Percentiles rank a stretch among this genome's conserved stretches.
Evolutionary conservation across 2,329 filamentous ascomycete genomes (phyloP).

Genomic region (Coniochaeta hoffmannii): DNA sequence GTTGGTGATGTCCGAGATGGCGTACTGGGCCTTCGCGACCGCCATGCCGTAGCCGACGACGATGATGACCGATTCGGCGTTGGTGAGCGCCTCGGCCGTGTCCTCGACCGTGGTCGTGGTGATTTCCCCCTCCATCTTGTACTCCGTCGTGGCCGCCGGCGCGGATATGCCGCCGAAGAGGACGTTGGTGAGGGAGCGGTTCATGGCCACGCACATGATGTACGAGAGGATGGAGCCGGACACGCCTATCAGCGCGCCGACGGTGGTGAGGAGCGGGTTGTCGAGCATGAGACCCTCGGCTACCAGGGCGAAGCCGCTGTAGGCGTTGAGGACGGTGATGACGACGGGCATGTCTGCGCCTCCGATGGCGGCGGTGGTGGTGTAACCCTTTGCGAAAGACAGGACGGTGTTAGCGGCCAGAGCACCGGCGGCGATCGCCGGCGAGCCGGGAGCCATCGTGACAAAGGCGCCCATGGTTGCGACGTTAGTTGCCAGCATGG

Average conservation of each 20-base stretch:
- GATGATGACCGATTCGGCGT: slow-evolving; percentile 80
- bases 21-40: slow-evolving; percentile 87
- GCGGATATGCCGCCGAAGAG: slow-evolving; percentile 75
- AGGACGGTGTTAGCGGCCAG: slow-evolving; percentile 68
- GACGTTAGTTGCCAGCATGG: slow-evolving; percentile 66
- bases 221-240: slow-evolving; percentile 85
- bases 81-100: slow-evolving; percentile 65
- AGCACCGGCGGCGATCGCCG: slow-evolving; percentile 70
- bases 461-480: slow-evolving; percentile 81
- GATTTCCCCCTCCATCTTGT: slow-evolving; percentile 73
- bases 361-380: slow-evolving; percentile 80
- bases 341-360: slow-evolving; percentile 93
- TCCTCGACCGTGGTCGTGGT: slow-evolving; percentile 76
- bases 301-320: slow-evolving; percentile 83
- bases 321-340: slow-evolving; percentile 84
- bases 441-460: slow-evolving; percentile 72
- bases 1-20: slow-evolving; percentile 73
- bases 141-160: slow-evolving; percentile 48
- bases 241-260: slow-evolving; percentile 81
- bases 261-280: slow-evolving; percentile 75
- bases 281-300: slow-evolving; percentile 90
- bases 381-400: slow-evolving; percentile 80
- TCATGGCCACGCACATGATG: slow-evolving; percentile 86
- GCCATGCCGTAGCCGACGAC: slow-evolving; percentile 93
- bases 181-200: slow-evolving; percentile 80